A percentile compares a stretch with the other conserved stretches of the same genome.
Conservation (phyloP, 306 rosid species). For the Ormosia emarginata region DNA sequence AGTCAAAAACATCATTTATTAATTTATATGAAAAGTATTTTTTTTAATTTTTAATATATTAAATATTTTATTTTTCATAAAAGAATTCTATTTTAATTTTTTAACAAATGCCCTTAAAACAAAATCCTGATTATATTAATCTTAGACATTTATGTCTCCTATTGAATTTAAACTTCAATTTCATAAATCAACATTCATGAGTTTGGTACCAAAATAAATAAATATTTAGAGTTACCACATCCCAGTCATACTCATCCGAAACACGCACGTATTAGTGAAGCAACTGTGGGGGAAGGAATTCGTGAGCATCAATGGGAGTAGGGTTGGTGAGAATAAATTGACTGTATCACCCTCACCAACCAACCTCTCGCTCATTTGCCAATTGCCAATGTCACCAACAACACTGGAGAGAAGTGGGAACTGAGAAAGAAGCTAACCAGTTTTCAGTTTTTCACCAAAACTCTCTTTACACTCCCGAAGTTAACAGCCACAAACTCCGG, state of each 20-base stretch:
- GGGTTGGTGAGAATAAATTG: conserved; percentile 22
- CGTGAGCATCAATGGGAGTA: conserved; percentile 22
- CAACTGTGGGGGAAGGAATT: not conserved
- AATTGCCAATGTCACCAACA: not conserved
- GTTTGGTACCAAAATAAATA: not conserved
- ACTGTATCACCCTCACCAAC: conserved; percentile 21
- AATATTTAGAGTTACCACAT: not conserved
- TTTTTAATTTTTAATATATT: no score
- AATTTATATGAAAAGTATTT: no score
- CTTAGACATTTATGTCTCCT: not conserved
- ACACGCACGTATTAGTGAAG: not conserved
- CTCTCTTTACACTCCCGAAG: not conserved
- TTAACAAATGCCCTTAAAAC: no score
- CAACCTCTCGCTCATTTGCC: not conserved
- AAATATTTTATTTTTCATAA: no score
- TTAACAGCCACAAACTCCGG: not conserved
- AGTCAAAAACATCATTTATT: no score
- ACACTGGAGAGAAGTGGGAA: not conserved
- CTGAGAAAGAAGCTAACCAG: not conserved
- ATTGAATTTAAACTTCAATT: not conserved
- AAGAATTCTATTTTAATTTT: no score
- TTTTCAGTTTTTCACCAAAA: not conserved
- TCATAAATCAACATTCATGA: not conserved
- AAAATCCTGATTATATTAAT: no score
- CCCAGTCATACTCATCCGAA: not conserved